These are phyloP conservation scores for Ceratocystis albifundus DNA, from an alignment of 2,329 filamentous ascomycete genomes.

Conservation along the genomic window DNA sequence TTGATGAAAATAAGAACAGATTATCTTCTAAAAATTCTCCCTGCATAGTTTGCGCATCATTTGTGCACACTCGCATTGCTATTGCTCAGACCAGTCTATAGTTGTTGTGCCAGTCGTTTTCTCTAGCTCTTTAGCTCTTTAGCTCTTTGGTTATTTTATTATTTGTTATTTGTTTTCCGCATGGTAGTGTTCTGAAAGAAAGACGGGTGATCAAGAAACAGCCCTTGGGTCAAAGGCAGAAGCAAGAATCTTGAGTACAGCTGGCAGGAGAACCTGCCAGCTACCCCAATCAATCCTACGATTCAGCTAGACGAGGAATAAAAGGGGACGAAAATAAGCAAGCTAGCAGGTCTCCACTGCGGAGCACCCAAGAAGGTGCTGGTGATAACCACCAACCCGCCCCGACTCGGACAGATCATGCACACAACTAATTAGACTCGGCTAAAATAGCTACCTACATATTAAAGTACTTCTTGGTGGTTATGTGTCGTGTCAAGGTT, in stretches of 20 bases:
- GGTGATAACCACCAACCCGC: neutral
- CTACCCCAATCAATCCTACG: neutral
- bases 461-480: neutral
- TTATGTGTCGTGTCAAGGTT: neutral
- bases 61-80: no score
- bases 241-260: neutral
- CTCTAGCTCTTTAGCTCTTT: no score
- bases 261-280: neutral
- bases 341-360: neutral
- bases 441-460: neutral
- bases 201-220: neutral
- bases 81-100: no score
- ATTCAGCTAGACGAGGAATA: neutral
- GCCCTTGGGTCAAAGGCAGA: neutral
- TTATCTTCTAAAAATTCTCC: no score
- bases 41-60: no score
- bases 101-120: no score
- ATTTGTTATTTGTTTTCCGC: no score
- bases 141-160: no score
- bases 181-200: neutral
- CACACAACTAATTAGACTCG: neutral
- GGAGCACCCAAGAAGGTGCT: conserved; percentile 1
- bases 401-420: neutral
- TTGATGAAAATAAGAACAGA: no score
- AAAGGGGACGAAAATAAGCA: conserved; percentile 6